phyloP scores from a whole-genome alignment of 257 asterid genomes.

The Haberlea rhodopensis region DNA sequence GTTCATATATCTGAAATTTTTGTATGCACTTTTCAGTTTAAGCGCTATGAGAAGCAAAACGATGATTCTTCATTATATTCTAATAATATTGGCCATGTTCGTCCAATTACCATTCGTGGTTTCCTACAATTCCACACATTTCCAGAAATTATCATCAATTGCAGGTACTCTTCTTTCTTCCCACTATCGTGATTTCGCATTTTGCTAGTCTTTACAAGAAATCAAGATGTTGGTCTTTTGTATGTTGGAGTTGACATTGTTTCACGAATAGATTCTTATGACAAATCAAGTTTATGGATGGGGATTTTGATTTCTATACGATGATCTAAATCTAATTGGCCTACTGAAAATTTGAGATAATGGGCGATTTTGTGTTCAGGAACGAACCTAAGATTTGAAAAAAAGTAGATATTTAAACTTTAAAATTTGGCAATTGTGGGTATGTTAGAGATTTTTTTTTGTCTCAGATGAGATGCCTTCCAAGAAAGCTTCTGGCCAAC shows the following conservation, averaged over 20 bases:
- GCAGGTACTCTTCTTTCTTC: neutral
- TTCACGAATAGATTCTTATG: too few species aligned
- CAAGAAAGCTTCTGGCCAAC: conserved; percentile 32
- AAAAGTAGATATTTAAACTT: neutral
- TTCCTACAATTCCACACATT: neutral
- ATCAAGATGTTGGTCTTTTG: too few species aligned
- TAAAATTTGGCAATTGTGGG: neutral
- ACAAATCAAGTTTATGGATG: too few species aligned
- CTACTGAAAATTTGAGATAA: too few species aligned
- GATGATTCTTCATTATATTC: neutral
- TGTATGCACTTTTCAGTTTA: neutral
- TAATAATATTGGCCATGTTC: neutral
- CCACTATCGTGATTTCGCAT: neutral
- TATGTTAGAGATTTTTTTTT: neutral
- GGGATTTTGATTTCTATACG: too few species aligned
- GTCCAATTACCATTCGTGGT: neutral
- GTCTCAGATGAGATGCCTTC: conserved; percentile 45
- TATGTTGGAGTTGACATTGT: neutral
- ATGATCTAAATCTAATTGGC: too few species aligned
- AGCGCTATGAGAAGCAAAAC: neutral
- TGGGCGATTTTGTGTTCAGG: neutral
- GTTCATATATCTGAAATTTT: neutral
- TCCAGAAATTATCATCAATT: neutral
- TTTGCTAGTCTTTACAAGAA: neutral
- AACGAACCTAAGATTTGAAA: too few species aligned